These are phyloP conservation scores for Salix exigua DNA, from an alignment of 345 rosid species.

Conservation along the genomic window DNA sequence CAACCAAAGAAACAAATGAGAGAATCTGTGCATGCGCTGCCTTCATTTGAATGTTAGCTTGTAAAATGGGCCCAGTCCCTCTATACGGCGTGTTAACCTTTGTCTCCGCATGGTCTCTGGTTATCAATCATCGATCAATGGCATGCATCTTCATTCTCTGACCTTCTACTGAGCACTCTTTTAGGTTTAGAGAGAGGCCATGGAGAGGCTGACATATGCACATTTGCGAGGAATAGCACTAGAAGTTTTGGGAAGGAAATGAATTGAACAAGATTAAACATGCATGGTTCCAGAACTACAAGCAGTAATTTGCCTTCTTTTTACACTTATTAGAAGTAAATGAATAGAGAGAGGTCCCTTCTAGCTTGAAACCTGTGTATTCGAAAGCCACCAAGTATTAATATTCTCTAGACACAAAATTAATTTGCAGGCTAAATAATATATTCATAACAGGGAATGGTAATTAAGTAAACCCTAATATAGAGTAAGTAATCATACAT, in stretches of 20 bases:
- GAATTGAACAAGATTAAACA: background rate
- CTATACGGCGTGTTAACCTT: background rate
- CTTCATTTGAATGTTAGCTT: background rate
- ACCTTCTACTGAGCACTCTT: background rate
- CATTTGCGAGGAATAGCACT: background rate
- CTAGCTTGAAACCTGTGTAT: background rate
- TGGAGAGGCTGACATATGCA: background rate
- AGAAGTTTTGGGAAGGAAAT: background rate
- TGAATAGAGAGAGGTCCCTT: background rate
- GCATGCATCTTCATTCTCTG: background rate
- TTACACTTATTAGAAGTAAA: background rate
- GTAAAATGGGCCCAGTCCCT: background rate
- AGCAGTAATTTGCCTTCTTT: background rate
- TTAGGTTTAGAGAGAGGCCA: background rate
- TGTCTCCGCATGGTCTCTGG: background rate
- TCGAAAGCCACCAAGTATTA: background rate
- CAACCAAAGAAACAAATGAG: background rate
- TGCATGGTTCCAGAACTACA: background rate
- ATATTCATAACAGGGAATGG: background rate
- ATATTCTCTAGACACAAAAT: background rate
- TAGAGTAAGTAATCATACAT: background rate
- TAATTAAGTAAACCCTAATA: slow-evolving; percentile 10
- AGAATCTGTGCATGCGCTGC: background rate
- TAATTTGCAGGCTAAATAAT: background rate
- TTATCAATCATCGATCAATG: background rate